A percentile compares a stretch with the other conserved stretches of the same genome.
Conservation (phyloP, 2,329 filamentous ascomycete genomes). For the Aspergillus aculeatus region DNA sequence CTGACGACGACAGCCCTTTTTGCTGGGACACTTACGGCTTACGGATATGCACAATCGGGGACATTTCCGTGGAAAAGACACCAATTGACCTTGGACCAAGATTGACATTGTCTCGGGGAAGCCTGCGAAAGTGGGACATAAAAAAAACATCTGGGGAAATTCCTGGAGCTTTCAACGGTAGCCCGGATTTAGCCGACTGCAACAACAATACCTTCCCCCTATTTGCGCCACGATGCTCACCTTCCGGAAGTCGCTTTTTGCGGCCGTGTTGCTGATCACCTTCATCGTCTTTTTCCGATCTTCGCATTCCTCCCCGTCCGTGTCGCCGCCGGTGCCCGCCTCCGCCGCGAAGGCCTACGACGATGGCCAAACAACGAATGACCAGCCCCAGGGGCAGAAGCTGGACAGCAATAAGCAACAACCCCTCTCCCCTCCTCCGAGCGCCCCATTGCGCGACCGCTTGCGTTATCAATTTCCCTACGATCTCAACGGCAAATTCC, state of each 20-base stretch:
- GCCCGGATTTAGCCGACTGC: conserved; percentile 6
- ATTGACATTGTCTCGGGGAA: not conserved
- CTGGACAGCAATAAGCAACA: conserved; percentile 22
- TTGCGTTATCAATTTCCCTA: conserved; percentile 93
- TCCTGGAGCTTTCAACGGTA: not conserved
- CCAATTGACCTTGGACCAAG: not conserved
- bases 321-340: conserved; percentile 32
- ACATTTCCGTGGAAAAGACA: not conserved
- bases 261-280: conserved; percentile 67
- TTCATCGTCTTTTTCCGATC: conserved; percentile 69
- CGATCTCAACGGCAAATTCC: conserved; percentile 83
- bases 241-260: conserved; percentile 71
- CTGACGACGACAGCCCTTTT: not conserved
- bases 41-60: not conserved
- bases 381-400: conserved; percentile 13
- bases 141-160: not conserved
- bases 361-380: conserved; percentile 19
- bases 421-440: conserved; percentile 66
- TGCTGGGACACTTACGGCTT: not conserved
- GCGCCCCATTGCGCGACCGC: conserved; percentile 72
- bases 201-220: not conserved
- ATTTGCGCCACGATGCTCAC: conserved; percentile 63
- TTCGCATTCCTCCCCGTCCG: conserved; percentile 54
- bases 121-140: not conserved
- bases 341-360: conserved; percentile 26